Percentiles rank a stretch among this genome's conserved stretches.
Evolutionary conservation across 2,329 filamentous ascomycete species (phyloP).

Genomic region (Dothistroma septosporum): DNA sequence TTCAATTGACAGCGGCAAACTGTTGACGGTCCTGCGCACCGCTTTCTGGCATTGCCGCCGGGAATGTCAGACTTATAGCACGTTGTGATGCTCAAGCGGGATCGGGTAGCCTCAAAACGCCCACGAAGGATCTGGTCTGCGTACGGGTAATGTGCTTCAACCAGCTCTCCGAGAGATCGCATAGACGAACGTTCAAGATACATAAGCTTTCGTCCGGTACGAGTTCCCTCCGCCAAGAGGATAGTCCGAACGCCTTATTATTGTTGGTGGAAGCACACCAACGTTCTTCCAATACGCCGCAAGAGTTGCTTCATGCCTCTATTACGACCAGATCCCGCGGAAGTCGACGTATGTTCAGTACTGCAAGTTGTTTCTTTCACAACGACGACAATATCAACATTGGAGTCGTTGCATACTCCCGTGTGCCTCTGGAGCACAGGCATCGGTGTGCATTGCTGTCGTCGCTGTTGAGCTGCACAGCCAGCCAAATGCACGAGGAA

Average conservation of each 20-base stretch:
- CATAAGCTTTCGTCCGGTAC: no score
- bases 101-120: no score
- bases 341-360: background rate
- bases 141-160: no score
- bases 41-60: no score
- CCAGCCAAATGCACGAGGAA: background rate
- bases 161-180: no score
- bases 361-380: background rate
- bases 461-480: background rate
- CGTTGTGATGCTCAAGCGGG: no score
- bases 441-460: background rate
- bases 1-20: no score
- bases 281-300: background rate
- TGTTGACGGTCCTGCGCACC: no score
- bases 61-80: no score
- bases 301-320: background rate
- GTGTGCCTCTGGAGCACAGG: background rate
- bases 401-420: background rate
- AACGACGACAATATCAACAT: background rate
- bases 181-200: no score
- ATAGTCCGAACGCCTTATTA: background rate
- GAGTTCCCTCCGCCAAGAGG: no score
- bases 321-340: background rate
- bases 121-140: no score
- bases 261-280: background rate